These are phyloP conservation scores for Apiotrichum akiyoshidainum DNA, from an alignment of 1,284 basidiomycete genomes.

Conservation along the genomic window DNA sequence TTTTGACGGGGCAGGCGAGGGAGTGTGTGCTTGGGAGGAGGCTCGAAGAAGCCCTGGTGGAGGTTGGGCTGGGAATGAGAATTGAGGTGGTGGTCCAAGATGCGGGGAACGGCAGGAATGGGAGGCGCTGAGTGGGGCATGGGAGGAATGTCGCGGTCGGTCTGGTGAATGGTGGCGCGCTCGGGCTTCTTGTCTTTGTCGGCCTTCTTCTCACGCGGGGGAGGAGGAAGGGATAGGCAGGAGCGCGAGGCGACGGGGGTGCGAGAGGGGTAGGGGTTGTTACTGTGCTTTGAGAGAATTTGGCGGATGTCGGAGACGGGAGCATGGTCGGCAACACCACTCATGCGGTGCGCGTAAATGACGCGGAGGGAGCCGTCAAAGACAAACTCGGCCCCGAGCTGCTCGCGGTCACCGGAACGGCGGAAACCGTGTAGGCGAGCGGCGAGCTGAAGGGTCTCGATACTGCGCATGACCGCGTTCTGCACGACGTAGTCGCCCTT, in stretches of 20 bases:
- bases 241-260: background rate
- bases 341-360: constrained; percentile 49
- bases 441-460: constrained; percentile 15
- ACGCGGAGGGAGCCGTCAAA: constrained; percentile 62
- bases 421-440: constrained; percentile 13
- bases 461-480: constrained; percentile 5
- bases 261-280: too few relatives aligned
- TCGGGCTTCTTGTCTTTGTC: too few relatives aligned
- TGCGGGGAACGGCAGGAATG: background rate
- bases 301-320: constrained; percentile 64
- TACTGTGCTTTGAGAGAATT: background rate
- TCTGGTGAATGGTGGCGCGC: too few relatives aligned
- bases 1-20: background rate
- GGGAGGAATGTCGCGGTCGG: too few relatives aligned
- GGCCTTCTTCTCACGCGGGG: too few relatives aligned
- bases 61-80: too few relatives aligned
- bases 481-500: constrained; percentile 54
- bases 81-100: too few relatives aligned
- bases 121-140: too few relatives aligned
- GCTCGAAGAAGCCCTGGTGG: too few relatives aligned
- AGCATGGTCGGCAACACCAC: constrained; percentile 63
- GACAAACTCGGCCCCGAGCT: constrained; percentile 85
- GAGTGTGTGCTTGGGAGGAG: too few relatives aligned
- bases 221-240: background rate
- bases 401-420: constrained; percentile 32